Conservation (phyloP, 768 basidiomycete species). For the Pulveroboletus sp. region DNA sequence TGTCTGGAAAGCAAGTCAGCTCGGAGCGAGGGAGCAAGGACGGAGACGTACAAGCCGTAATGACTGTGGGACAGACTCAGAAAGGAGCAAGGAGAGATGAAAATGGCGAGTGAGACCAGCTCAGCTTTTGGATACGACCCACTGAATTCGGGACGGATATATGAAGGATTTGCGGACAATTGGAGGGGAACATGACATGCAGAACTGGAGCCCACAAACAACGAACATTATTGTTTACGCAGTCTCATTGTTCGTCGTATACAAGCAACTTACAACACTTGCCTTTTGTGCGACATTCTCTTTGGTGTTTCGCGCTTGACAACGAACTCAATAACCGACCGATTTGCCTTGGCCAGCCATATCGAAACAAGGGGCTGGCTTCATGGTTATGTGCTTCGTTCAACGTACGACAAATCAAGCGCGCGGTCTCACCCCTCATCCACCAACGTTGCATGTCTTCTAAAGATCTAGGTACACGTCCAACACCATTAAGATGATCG, state of each 20-base stretch:
- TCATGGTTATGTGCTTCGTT: not conserved
- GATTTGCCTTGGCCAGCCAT: no score
- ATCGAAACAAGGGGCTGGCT: not conserved
- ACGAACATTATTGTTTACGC: constrained; percentile 14
- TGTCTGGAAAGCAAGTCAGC: constrained; percentile 7
- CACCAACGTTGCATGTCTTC: no score
- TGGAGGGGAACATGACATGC: not conserved
- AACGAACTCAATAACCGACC: no score
- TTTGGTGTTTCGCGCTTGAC: no score
- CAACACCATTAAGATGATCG: no score
- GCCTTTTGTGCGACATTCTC: constrained; percentile 10
- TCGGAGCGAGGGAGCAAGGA: not conserved
- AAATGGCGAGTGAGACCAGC: constrained; percentile 15
- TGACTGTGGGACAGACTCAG: not conserved
- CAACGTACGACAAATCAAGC: no score
- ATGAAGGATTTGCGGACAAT: constrained; percentile 23
- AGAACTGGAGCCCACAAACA: constrained; percentile 14
- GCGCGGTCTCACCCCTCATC: no score
- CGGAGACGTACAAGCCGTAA: not conserved
- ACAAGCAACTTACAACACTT: constrained; percentile 17
- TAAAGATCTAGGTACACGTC: no score
- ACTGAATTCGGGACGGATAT: constrained; percentile 4
- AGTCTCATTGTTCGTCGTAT: no score
- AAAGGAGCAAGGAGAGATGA: not conserved
- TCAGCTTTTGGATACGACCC: constrained; percentile 5